phyloP scores from a whole-genome alignment of 495 filamentous ascomycete species.

The Tetracladium setigerum region DNA sequence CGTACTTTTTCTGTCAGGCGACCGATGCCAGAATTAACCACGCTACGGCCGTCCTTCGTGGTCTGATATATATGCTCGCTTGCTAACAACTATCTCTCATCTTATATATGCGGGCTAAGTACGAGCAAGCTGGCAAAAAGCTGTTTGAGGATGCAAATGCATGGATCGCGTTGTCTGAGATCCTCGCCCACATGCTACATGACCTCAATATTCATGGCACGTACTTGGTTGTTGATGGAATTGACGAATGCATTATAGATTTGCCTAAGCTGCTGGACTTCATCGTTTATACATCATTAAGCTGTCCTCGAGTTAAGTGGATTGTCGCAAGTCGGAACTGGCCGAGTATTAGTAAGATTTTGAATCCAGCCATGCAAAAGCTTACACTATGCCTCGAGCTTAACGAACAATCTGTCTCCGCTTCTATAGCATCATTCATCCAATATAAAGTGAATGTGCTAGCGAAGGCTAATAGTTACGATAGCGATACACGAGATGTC shows the following conservation, averaged over 20 bases:
- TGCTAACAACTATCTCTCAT: conserved; percentile 26
- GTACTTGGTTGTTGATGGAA: conserved; percentile 34
- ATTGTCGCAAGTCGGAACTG: conserved; percentile 26
- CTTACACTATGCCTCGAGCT: conserved; percentile 25
- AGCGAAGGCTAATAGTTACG: background rate
- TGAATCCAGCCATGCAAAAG: background rate
- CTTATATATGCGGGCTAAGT: conserved; percentile 21
- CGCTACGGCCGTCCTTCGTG: conserved; percentile 23
- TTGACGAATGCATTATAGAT: conserved; percentile 26
- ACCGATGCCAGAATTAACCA: conserved; percentile 21
- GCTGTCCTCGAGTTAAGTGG: conserved; percentile 22
- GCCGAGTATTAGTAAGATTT: conserved; percentile 15
- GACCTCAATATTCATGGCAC: conserved; percentile 13
- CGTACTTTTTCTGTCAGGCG: conserved; percentile 39
- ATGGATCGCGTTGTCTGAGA: conserved; percentile 19
- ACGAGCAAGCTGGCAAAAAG: conserved; percentile 18
- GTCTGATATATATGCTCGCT: conserved; percentile 24
- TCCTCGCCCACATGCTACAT: conserved; percentile 23
- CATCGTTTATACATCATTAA: conserved; percentile 9
- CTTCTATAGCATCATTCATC: conserved; percentile 21
- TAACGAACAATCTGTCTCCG: conserved; percentile 20
- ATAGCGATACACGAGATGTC: background rate
- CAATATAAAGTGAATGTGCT: conserved; percentile 13
- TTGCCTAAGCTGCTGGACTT: conserved; percentile 5
- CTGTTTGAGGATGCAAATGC: conserved; percentile 25